These are phyloP conservation scores for Bremia lactucae DNA, from an alignment of 352 stramenopile species.

Conservation along the genomic window DNA sequence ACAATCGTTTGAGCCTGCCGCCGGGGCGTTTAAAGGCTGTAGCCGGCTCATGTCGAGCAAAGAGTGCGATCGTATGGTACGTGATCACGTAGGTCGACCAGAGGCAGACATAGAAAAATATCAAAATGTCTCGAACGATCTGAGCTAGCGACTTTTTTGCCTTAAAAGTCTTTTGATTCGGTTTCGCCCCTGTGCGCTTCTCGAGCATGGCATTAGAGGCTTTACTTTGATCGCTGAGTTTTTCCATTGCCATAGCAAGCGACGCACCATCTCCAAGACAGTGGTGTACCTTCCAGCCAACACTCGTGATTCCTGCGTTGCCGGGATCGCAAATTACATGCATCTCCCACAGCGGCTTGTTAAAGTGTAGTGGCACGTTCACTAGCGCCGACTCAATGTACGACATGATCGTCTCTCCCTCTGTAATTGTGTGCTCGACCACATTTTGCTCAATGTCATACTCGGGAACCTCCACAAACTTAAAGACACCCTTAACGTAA, in stretches of 20 bases:
- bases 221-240: constrained; percentile 60
- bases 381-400: constrained; percentile 54
- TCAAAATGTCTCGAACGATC: constrained; percentile 14
- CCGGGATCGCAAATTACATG: constrained; percentile 41
- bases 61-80: constrained; percentile 35
- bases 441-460: constrained; percentile 52
- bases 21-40: constrained; percentile 61
- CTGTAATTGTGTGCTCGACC: constrained; percentile 36
- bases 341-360: constrained; percentile 69
- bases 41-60: constrained; percentile 38
- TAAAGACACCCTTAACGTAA: constrained; percentile 28
- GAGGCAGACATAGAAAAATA: constrained; percentile 24
- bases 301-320: constrained; percentile 24
- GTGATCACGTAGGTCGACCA: constrained; percentile 58
- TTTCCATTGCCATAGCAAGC: constrained; percentile 45
- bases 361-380: constrained; percentile 55
- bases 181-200: constrained; percentile 27
- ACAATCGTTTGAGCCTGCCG: constrained; percentile 49
- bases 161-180: constrained; percentile 26
- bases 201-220: constrained; percentile 53
- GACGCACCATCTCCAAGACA: constrained; percentile 70
- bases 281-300: constrained; percentile 70
- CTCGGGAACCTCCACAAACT: constrained; percentile 47
- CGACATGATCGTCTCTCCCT: constrained; percentile 44
- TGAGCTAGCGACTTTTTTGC: constrained; percentile 15